Evolutionary conservation across 2,329 filamentous ascomycete genomes (phyloP).

Genomic region (Tolypocladium pustulatum): DNA sequence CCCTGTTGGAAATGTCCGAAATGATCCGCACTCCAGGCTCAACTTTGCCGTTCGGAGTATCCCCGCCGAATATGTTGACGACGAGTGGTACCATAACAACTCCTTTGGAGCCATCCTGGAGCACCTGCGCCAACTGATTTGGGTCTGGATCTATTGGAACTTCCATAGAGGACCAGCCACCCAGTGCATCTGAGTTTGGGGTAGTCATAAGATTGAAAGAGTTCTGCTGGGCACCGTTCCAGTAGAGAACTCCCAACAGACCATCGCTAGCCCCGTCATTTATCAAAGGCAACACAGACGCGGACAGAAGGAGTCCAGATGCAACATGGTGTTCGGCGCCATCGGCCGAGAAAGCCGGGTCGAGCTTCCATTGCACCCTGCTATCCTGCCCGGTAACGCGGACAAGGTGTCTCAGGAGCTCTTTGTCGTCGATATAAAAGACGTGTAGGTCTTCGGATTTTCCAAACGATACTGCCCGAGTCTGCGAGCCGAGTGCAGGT

Average conservation of each 20-base stretch:
- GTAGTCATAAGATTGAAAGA: neutral
- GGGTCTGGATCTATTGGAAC: neutral
- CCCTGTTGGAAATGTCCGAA: neutral
- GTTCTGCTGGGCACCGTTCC: neutral
- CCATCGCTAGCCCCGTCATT: neutral
- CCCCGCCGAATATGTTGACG: neutral
- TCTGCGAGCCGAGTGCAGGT: neutral
- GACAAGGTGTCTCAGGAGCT: neutral
- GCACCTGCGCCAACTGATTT: neutral
- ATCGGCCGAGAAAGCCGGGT: neutral
- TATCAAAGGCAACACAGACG: neutral
- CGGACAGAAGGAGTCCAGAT: neutral
- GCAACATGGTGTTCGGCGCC: neutral
- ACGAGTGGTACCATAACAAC: neutral
- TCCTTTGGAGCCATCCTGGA: neutral
- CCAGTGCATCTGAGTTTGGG: neutral
- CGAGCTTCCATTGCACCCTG: neutral
- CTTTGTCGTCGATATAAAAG: neutral
- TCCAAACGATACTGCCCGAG: neutral
- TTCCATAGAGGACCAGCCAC: neutral
- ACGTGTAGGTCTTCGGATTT: neutral
- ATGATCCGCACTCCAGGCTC: neutral
- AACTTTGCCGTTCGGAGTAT: neutral
- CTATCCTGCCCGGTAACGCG: neutral
- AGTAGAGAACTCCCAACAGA: neutral